These are phyloP conservation scores for Halteria grandinella DNA, from an alignment of 73 alveolate genomes.

Conservation along the genomic window DNA sequence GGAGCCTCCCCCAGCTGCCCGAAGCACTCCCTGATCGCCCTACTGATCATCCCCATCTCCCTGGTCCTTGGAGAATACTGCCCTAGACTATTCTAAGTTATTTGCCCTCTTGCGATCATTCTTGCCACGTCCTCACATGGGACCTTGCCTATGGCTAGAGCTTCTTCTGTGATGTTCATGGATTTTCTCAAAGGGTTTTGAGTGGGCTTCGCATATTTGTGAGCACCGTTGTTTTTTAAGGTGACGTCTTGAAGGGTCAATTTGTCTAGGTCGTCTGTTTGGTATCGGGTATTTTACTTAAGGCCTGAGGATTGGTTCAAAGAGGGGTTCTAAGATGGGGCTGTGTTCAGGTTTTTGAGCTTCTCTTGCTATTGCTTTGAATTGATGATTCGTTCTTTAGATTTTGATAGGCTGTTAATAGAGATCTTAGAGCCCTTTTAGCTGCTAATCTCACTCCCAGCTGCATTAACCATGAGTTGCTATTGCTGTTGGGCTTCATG, in stretches of 20 bases:
- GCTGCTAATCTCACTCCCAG: not conserved
- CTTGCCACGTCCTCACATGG: conserved; percentile 52
- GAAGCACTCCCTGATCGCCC: conserved; percentile 32
- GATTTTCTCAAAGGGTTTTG: too few relatives aligned
- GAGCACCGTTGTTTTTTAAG: too few relatives aligned
- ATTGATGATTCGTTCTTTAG: conserved; percentile 12
- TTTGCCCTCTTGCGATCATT: not conserved
- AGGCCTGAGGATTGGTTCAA: not conserved
- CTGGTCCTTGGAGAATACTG: conserved; percentile 47
- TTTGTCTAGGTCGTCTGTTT: not conserved
- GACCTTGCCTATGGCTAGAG: conserved; percentile 42
- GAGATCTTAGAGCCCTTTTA: conserved; percentile 5
- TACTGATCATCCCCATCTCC: conserved; percentile 36
- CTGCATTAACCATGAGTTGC: not conserved
- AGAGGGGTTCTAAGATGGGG: not conserved
- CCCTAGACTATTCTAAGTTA: conserved; percentile 4
- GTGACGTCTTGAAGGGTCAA: not conserved
- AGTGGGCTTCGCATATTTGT: too few relatives aligned
- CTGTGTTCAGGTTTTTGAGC: not conserved
- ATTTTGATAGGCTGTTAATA: conserved; percentile 6
- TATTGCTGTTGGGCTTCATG: not conserved
- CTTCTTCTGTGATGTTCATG: conserved; percentile 36
- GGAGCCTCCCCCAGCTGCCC: conserved; percentile 41
- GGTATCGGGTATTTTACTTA: not conserved
- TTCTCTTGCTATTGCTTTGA: conserved; percentile 2